Percentiles rank a stretch among this genome's conserved stretches.
Evolutionary conservation across 2,329 filamentous ascomycete species (phyloP).

Genomic region (Aspergillus pseudoviridinutans): DNA sequence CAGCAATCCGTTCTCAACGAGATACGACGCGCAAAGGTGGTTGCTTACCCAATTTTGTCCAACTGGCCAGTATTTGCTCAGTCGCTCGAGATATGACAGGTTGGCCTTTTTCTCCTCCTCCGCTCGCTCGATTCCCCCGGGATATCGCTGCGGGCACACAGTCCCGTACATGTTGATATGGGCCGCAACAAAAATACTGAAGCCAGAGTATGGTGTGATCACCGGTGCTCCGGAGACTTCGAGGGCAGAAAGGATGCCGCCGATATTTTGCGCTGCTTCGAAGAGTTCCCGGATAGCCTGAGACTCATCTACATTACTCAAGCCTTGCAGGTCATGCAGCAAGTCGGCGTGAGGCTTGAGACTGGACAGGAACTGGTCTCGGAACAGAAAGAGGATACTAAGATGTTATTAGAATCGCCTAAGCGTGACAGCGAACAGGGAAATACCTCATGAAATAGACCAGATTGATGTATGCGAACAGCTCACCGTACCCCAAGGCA

Average conservation of each 20-base stretch:
- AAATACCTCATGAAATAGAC: slow-evolving; percentile 35
- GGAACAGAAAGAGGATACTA: slow-evolving; percentile 33
- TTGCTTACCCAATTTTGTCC: slow-evolving; percentile 31
- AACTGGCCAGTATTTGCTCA: slow-evolving; percentile 33
- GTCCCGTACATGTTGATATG: slow-evolving; percentile 39
- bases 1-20: not conserved
- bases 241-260: slow-evolving; percentile 26
- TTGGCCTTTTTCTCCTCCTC: slow-evolving; percentile 30
- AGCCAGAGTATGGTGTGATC: slow-evolving; percentile 36
- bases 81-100: slow-evolving; percentile 29
- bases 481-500: slow-evolving; percentile 32
- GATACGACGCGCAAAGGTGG: no score
- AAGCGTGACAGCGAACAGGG: not conserved
- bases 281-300: slow-evolving; percentile 30
- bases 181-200: slow-evolving; percentile 35
- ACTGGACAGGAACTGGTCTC: slow-evolving; percentile 31
- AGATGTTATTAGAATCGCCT: not conserved
- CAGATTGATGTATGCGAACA: slow-evolving; percentile 37
- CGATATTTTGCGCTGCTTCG: slow-evolving; percentile 30
- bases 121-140: slow-evolving; percentile 27
- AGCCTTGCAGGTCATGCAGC: slow-evolving; percentile 16
- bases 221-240: slow-evolving; percentile 29
- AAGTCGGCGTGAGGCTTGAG: slow-evolving; percentile 23
- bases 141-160: slow-evolving; percentile 29
- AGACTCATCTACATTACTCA: slow-evolving; percentile 8